These are phyloP conservation scores for Castanea mollissima DNA, from an alignment of 306 rosid species.

Conservation along the genomic window DNA sequence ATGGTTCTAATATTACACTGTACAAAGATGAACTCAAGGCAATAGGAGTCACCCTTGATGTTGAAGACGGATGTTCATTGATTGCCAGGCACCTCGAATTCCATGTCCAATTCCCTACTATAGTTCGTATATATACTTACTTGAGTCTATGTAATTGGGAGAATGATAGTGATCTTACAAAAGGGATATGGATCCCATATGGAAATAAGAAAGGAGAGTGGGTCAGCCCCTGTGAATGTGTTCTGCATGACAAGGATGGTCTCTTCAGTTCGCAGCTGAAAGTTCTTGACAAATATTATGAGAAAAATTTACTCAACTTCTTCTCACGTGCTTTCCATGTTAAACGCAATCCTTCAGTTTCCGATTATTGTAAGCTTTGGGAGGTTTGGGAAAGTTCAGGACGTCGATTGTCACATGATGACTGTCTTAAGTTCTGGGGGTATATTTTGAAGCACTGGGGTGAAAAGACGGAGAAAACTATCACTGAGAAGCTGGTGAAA, in stretches of 20 bases:
- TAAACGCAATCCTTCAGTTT: conserved; percentile 37
- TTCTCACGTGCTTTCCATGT: conserved; percentile 44
- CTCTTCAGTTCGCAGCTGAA: conserved; percentile 50
- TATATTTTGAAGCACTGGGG: conserved; percentile 40
- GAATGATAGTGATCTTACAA: conserved; percentile 33
- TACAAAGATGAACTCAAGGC: conserved; percentile 49
- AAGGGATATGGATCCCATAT: conserved; percentile 54
- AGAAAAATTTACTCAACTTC: conserved; percentile 33
- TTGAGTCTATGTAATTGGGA: too few relatives aligned
- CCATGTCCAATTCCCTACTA: conserved; percentile 30
- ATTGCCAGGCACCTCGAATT: conserved; percentile 42
- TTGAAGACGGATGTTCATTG: conserved; percentile 35
- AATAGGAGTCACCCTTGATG: conserved; percentile 51
- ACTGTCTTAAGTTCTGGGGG: conserved; percentile 66
- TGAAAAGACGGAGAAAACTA: conserved; percentile 21
- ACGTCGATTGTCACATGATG: conserved; percentile 29
- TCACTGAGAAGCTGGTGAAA: conserved; percentile 40
- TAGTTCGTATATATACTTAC: conserved; percentile 41
- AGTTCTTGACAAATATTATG: conserved; percentile 42
- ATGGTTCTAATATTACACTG: conserved; percentile 38
- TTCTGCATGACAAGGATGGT: conserved; percentile 45
- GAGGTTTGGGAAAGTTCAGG: conserved; percentile 56
- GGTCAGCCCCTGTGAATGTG: conserved; percentile 48
- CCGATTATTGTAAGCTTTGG: conserved; percentile 63
- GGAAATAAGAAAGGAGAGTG: conserved; percentile 36